Evolutionary conservation across 441 rosid genomes (phyloP).

Genomic region (Pelargonium myrrhifolium): DNA sequence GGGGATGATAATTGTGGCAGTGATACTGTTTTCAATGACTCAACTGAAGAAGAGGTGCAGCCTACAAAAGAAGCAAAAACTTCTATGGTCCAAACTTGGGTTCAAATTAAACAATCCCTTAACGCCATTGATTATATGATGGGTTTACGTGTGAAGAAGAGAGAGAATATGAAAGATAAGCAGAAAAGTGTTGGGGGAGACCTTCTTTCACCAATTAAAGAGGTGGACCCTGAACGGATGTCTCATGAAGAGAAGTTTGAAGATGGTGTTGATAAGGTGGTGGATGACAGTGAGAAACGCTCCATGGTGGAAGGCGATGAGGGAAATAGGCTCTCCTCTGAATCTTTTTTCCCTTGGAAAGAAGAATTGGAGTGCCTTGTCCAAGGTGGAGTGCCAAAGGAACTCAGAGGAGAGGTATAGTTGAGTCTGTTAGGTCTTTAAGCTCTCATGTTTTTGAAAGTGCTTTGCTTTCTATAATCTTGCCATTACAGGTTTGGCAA

Average conservation of each 20-base stretch:
- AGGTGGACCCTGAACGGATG: conserved; percentile 1
- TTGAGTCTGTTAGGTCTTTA: conserved; percentile 16
- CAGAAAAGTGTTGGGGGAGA: conserved; percentile 19
- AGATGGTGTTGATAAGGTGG: conserved; percentile 28
- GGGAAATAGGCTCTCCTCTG: conserved; percentile 22
- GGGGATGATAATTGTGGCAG: conserved; percentile 31
- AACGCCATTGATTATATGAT: conserved; percentile 45
- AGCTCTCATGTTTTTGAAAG: conserved; percentile 3
- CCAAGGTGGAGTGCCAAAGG: conserved; percentile 65
- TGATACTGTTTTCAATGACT: conserved; percentile 28
- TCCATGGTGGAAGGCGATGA: conserved; percentile 22
- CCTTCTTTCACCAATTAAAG: conserved; percentile 29
- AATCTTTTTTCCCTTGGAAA: conserved; percentile 42
- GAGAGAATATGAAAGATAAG: conserved; percentile 24
- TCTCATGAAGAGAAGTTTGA: conserved; percentile 25
- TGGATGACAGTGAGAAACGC: conserved; percentile 13
- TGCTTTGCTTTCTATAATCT: conserved; percentile 17
- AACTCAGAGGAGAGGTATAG: conserved; percentile 62
- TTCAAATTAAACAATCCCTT: conserved; percentile 41
- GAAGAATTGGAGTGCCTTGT: conserved; percentile 60
- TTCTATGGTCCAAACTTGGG: conserved; percentile 36
- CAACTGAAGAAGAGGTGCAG: conserved; percentile 23
- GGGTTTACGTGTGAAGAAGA: conserved; percentile 45
- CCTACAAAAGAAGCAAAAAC: conserved; percentile 35
- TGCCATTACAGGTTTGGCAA: conserved; percentile 56